A percentile compares a stretch with the other conserved stretches of the same genome.
Conservation (phyloP, 352 stramenopile genomes). For the Pythium sukuiense region DNA sequence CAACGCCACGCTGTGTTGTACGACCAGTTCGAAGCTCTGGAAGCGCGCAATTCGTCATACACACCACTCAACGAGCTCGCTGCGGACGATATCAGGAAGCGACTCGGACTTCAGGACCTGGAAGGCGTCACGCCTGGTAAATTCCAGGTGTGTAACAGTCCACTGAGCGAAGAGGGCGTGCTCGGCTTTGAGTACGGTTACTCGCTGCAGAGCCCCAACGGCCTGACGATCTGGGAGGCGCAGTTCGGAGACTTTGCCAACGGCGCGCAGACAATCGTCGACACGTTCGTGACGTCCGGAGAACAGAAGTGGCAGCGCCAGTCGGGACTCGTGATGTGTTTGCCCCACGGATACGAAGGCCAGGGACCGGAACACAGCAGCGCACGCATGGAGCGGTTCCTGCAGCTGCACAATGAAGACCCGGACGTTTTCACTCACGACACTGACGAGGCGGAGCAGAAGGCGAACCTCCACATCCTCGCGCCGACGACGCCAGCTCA, state of each 20-base stretch:
- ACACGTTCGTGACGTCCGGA: conserved; percentile 81
- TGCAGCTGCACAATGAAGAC: conserved; percentile 82
- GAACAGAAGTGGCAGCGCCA: conserved; percentile 92
- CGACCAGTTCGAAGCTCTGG: conserved; percentile 81
- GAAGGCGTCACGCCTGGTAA: conserved; percentile 42
- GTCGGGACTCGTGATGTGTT: conserved; percentile 72
- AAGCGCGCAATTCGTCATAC: conserved; percentile 87
- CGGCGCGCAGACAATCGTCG: conserved; percentile 87
- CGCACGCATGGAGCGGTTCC: conserved; percentile 81
- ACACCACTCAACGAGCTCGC: conserved; percentile 92
- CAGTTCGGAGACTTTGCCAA: conserved; percentile 91
- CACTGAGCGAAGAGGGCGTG: conserved; percentile 81
- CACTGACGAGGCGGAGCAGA: conserved; percentile 41
- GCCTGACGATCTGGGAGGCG: conserved; percentile 91
- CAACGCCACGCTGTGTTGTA: conserved; percentile 89
- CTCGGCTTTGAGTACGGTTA: conserved; percentile 90
- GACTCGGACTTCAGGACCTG: conserved; percentile 38
- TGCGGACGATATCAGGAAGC: conserved; percentile 43
- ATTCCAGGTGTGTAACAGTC: conserved; percentile 83
- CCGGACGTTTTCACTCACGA: conserved; percentile 60
- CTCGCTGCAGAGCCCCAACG: conserved; percentile 69
- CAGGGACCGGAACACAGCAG: conserved; percentile 86
- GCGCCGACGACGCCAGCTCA: conserved; percentile 91
- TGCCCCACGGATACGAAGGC: conserved; percentile 87
- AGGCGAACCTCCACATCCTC: conserved; percentile 76